Evolutionary conservation across 495 filamentous ascomycete genomes (phyloP).

Genomic region (Thermochaetoides thermophila): DNA sequence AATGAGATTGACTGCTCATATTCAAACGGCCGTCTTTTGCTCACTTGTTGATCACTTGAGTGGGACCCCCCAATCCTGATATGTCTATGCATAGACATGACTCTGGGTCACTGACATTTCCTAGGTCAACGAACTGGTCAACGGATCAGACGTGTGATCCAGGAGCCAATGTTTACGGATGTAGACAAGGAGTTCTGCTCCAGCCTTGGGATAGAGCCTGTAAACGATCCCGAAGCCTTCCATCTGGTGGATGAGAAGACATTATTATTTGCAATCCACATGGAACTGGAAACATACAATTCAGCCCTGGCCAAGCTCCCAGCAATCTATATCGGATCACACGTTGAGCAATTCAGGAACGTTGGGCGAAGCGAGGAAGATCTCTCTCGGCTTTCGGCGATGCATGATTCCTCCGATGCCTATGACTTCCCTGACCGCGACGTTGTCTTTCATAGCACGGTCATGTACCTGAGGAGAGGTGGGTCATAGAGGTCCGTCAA

Average conservation of each 20-base stretch:
- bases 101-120: slow-evolving; percentile 1
- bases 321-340: slow-evolving; percentile 28
- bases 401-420: slow-evolving; percentile 18
- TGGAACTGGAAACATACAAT: slow-evolving; percentile 33
- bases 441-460: slow-evolving; percentile 25
- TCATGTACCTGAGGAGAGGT: slow-evolving; percentile 20
- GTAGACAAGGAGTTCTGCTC: slow-evolving; percentile 44
- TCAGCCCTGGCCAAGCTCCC: slow-evolving; percentile 23
- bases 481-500: no score
- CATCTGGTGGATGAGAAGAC: slow-evolving; percentile 30
- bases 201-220: slow-evolving; percentile 36
- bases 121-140: slow-evolving; percentile 9
- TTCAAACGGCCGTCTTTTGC: slow-evolving; percentile 49
- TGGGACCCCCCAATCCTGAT: slow-evolving; percentile 7
- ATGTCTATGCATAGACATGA: no score
- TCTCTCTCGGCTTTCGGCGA: slow-evolving; percentile 10
- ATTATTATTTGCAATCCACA: slow-evolving; percentile 45
- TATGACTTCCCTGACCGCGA: slow-evolving; percentile 24
- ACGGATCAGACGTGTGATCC: slow-evolving; percentile 36
- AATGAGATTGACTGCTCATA: slow-evolving; percentile 21
- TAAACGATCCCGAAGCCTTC: slow-evolving; percentile 44
- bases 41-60: slow-evolving; percentile 32
- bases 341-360: slow-evolving; percentile 24
- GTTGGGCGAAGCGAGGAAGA: slow-evolving; percentile 5
- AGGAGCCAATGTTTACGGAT: slow-evolving; percentile 57